These are phyloP conservation scores for Penicillium longicatenatum DNA, from an alignment of 495 filamentous ascomycete species.

Conservation along the genomic window DNA sequence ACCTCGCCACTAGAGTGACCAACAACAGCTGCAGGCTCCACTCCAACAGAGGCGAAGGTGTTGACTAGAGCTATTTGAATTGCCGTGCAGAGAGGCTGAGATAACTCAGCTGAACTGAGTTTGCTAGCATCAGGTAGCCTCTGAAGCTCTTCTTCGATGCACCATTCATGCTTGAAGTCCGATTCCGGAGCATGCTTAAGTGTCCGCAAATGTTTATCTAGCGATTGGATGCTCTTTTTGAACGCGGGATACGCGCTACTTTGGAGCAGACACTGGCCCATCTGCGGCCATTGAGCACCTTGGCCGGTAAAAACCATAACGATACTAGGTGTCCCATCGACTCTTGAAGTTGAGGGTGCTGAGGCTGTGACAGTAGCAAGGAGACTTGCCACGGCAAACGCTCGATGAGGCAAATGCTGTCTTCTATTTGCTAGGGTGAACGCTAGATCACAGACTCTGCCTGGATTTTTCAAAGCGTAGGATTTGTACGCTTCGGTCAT, in stretches of 20 bases:
- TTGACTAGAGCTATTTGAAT: conserved; percentile 55
- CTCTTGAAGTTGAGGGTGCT: background rate
- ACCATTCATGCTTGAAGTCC: too few species aligned
- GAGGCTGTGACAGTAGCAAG: conserved; percentile 1
- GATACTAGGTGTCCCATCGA: conserved; percentile 9
- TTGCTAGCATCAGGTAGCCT: background rate
- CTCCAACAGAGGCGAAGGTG: conserved; percentile 39
- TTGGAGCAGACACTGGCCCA: conserved; percentile 37
- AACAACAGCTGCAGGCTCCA: conserved; percentile 49
- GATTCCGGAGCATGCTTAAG: conserved; percentile 18
- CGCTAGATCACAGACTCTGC: conserved; percentile 19
- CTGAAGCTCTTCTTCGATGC: background rate
- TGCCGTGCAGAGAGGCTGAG: conserved; percentile 47
- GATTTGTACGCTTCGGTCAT: background rate
- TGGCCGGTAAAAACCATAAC: conserved; percentile 39
- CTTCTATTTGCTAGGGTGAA: background rate
- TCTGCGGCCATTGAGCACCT: conserved; percentile 41
- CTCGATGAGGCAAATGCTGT: conserved; percentile 8
- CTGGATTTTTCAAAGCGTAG: conserved; percentile 6
- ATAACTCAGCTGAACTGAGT: conserved; percentile 25
- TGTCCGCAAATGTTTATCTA: conserved; percentile 18
- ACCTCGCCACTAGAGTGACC: conserved; percentile 69
- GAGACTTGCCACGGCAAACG: conserved; percentile 14
- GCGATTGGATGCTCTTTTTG: conserved; percentile 17
- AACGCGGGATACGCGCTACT: conserved; percentile 20